Evolutionary conservation across 2,329 filamentous ascomycete species (phyloP), one percentile per base, ranked within the genome.

Genomic region (Gyromitra esculenta): DNA sequence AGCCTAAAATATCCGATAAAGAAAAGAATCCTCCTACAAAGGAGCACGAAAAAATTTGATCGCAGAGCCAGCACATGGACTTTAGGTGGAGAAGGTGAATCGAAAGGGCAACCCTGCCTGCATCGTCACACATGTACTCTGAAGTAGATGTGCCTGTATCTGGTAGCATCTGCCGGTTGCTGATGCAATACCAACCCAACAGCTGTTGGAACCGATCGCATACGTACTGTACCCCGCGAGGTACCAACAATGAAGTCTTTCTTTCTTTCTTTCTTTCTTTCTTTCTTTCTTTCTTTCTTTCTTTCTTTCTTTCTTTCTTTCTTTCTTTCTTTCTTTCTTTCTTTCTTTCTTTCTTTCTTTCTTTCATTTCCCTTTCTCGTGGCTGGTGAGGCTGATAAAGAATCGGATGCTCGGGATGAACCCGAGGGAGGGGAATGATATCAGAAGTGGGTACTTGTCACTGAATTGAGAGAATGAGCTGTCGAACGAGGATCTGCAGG

Each of bases 161-260:
- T 62, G 37, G 57, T 62, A 65, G 25, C 54, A 57, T 57, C 68
- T 64, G 25, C 56, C 56, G 31, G 67, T 56, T 43, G 43, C 43
- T 69, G 66, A 54, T 41, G 56, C 25, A 31, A 31, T 31, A 31
- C 25, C 25, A 31, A 31, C 25, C 59, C 39, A 43, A 31, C 50
- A 64, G 43, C 41, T 54, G 43, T 35, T 48, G 37, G 45, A 71
- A 25, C 11, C 21, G 57, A 31, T 63, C 56, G 41, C 35, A 57
- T 71, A 45, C 59, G 35, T 65, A 45, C 25, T 48, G 52, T 57
- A 70, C 9, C 45, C 67, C 45, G 45, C 13, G 69, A 65, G 69
- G 60, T 72, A 65, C 66, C 65, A 68, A 7, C 57, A 41, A 57
- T 57, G 54, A 37, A 37, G 6, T n/a, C 2, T 37, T 57, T 57